Evolutionary conservation across 2,329 filamentous ascomycete species (phyloP).

Genomic region (Colletotrichum destructivum): DNA sequence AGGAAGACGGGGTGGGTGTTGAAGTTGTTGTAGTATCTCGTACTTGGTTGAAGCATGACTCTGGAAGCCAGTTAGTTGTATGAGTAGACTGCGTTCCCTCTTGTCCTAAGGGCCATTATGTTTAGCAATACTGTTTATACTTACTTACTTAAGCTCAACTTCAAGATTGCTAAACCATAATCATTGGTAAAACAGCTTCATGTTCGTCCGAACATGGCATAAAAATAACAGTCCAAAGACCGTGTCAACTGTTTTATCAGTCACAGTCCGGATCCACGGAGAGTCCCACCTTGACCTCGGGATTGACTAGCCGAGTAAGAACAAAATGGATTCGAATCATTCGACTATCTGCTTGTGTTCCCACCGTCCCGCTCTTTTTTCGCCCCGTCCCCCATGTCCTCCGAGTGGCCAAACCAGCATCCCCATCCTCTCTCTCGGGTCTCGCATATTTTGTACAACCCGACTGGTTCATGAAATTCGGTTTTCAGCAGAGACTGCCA

Average conservation of each 20-base stretch:
- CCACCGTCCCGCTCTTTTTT: conserved; percentile 2
- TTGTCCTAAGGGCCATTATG: not conserved
- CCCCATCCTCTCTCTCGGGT: too few species aligned
- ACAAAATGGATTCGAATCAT: not conserved
- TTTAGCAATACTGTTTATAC: not conserved
- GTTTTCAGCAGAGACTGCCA: not conserved
- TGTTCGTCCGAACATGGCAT: conserved; percentile 10
- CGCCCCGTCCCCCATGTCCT: not conserved
- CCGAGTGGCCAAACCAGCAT: not conserved
- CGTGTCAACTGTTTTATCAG: not conserved
- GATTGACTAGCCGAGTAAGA: conserved; percentile 11
- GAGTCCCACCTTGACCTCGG: conserved; percentile 2
- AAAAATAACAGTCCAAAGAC: not conserved
- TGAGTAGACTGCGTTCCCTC: too few species aligned
- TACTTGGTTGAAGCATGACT: not conserved
- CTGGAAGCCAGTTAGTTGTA: not conserved
- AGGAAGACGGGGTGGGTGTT: not conserved
- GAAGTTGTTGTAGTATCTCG: not conserved
- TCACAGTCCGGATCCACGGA: not conserved
- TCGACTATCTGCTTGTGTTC: not conserved
- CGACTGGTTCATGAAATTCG: not conserved
- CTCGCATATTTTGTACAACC: not conserved
- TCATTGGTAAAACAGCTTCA: not conserved
- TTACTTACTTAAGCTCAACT: too few species aligned
- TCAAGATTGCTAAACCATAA: too few species aligned